These are phyloP conservation scores for Fusarium staphyleae DNA, from an alignment of 2,329 filamentous ascomycete species.

Conservation along the genomic window DNA sequence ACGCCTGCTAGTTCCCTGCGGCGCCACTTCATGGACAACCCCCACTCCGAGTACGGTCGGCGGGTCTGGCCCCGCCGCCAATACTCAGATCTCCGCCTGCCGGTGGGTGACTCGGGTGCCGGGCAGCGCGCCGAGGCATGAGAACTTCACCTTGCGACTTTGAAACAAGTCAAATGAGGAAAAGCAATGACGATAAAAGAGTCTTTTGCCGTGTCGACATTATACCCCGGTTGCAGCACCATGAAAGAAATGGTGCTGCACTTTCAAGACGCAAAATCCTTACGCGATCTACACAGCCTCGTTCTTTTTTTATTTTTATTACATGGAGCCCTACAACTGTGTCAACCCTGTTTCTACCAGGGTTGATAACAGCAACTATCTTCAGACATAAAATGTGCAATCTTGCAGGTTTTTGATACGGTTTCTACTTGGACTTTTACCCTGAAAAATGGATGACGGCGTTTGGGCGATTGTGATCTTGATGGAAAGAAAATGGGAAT, in stretches of 20 bases:
- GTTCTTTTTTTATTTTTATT: slow-evolving; percentile 19
- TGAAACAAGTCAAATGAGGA: slow-evolving; percentile 11
- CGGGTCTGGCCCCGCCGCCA: slow-evolving; percentile 33
- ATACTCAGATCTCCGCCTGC: slow-evolving; percentile 51
- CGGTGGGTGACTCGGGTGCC: slow-evolving; percentile 44
- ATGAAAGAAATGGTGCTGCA: slow-evolving; percentile 6
- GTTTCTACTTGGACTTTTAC: too few species aligned
- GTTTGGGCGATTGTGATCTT: slow-evolving; percentile 37
- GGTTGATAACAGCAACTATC: background rate
- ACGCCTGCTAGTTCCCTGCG: slow-evolving; percentile 21
- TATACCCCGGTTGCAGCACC: slow-evolving; percentile 33
- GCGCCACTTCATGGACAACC: slow-evolving; percentile 28
- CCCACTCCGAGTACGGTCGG: slow-evolving; percentile 16
- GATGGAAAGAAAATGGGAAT: slow-evolving; percentile 21
- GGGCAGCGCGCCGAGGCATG: slow-evolving; percentile 34
- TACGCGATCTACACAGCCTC: slow-evolving; percentile 11
- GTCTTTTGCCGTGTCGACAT: slow-evolving; percentile 22
- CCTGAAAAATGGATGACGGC: slow-evolving; percentile 29
- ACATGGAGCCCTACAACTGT: slow-evolving; percentile 20
- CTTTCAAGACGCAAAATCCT: slow-evolving; percentile 9
- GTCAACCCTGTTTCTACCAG: slow-evolving; percentile 16
- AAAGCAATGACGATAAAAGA: slow-evolving; percentile 19
- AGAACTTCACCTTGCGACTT: slow-evolving; percentile 9
- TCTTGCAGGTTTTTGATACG: too few species aligned
- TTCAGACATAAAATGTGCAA: slow-evolving; percentile 7